These are phyloP conservation scores for Leishmania turanica DNA, from an alignment of 208 protist species.

Conservation along the genomic window DNA sequence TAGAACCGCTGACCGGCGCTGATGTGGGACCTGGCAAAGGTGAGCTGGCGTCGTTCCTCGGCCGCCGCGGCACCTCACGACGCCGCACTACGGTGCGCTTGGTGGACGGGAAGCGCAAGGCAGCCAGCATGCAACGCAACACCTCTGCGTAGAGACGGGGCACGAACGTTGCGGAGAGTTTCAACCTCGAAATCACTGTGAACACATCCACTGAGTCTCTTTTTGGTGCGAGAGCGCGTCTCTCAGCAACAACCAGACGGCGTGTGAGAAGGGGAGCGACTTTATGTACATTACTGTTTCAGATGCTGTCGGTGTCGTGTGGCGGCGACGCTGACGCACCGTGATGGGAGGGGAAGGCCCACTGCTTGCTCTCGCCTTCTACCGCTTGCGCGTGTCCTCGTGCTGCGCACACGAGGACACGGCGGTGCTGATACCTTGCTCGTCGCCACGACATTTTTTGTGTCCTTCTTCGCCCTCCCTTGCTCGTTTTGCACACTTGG, in stretches of 20 bases:
- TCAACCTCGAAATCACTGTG: neutral
- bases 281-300: slow-evolving; percentile 2
- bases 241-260: neutral
- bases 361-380: neutral
- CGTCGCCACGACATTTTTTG: neutral
- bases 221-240: neutral
- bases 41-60: neutral
- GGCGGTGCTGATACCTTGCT: neutral
- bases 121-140: neutral
- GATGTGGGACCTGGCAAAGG: slow-evolving; percentile 17
- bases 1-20: slow-evolving; percentile 27
- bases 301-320: neutral
- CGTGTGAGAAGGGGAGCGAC: neutral
- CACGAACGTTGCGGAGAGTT: neutral
- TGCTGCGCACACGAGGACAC: neutral
- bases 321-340: no score
- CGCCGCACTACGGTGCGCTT: slow-evolving; percentile 30
- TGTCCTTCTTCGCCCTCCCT: neutral
- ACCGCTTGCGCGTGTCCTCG: neutral
- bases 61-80: slow-evolving; percentile 8
- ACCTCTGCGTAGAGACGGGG: neutral
- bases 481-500: neutral
- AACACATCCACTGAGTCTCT: neutral
- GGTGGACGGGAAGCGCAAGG: slow-evolving; percentile 13
- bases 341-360: neutral